Evolutionary conservation across 2,329 filamentous ascomycete genomes (phyloP), one percentile per base, ranked within the genome.

Genomic region (Diaporthe sp.): DNA sequence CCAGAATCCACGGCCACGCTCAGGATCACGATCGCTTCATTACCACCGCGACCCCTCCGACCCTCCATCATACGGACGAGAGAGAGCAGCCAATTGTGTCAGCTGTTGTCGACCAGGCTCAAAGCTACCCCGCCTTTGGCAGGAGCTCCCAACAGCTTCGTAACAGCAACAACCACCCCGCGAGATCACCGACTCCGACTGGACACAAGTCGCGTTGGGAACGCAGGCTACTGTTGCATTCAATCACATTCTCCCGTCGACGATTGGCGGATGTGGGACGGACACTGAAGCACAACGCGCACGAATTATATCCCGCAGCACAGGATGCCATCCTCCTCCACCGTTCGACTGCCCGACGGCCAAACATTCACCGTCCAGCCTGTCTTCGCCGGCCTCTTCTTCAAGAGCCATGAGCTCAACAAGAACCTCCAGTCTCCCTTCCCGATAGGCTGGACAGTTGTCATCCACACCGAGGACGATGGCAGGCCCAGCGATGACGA

Each of bases 381-480:
- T 0, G 94, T 98, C 35, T 98, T 98, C 82, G 95, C 94, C n/a
- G 96, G 96, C 42, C 88, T 97, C 72, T 94, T 93, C 79, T 98
- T 98, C 91, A 97, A 96, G 82, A 91, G 92, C 73, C 93, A 94
- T 81, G 93, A 97, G 76, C 85, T 94, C 76, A 93, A 89, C 79
- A 71, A 56, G 32, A 86, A 88, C 35, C 91, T 93, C 79, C 89
- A 90, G 78, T 92, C 92, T 69, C 89, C 92, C 5, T 96, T 95
- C 75, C 95, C 96, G 0, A 90, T 94, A 8, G 96, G 96, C 42
- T 98, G 96, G 96, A 97, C 94, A 2, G 92, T 98, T 68, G 93
- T 96, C 39, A 87, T 98, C 50, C 93, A 96, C 79, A 94, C 93
- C 1, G 92, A 94, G 44, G 83, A 87, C 44, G 83, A 87, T 73